These are phyloP conservation scores for Salix suchowensis DNA, from an alignment of 345 rosid genomes.

Conservation along the genomic window DNA sequence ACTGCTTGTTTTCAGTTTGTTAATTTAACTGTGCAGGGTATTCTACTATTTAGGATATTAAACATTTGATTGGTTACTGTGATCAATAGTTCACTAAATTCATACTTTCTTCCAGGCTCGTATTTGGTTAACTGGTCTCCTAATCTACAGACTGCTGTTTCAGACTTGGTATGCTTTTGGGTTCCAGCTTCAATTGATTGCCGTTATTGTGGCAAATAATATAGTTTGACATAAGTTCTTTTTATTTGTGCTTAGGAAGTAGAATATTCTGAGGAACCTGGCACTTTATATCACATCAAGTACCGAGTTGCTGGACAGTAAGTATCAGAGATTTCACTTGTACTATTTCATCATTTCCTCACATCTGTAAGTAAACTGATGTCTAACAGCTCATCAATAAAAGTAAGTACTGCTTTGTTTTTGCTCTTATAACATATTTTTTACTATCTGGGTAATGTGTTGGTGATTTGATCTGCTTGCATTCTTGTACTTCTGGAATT, in stretches of 20 bases:
- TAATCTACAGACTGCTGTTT: slow-evolving; percentile 94
- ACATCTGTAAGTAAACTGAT: background rate
- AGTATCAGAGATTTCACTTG: slow-evolving; percentile 37
- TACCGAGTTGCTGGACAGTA: slow-evolving; percentile 94
- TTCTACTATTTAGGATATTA: background rate
- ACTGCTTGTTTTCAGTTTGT: background rate
- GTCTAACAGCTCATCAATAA: background rate
- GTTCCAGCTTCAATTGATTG: slow-evolving; percentile 12
- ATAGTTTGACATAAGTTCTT: slow-evolving; percentile 4
- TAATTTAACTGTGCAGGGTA: background rate
- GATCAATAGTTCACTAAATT: slow-evolving; percentile 15
- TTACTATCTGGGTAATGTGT: background rate
- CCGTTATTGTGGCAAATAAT: background rate
- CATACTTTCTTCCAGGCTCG: slow-evolving; percentile 55
- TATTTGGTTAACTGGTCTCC: slow-evolving; percentile 99
- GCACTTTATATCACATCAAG: slow-evolving; percentile 74
- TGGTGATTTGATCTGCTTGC: background rate
- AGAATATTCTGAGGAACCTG: slow-evolving; percentile 95
- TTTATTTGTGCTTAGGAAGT: slow-evolving; percentile 61
- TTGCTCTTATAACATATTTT: background rate
- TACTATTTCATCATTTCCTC: background rate
- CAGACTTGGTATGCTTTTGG: slow-evolving; percentile 72
- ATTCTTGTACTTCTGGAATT: background rate
- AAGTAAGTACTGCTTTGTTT: too few relatives aligned
- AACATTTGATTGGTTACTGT: background rate